Evolutionary conservation across 202 grass and related monocot genomes (phyloP).

Genomic region (Digitaria exilis): DNA sequence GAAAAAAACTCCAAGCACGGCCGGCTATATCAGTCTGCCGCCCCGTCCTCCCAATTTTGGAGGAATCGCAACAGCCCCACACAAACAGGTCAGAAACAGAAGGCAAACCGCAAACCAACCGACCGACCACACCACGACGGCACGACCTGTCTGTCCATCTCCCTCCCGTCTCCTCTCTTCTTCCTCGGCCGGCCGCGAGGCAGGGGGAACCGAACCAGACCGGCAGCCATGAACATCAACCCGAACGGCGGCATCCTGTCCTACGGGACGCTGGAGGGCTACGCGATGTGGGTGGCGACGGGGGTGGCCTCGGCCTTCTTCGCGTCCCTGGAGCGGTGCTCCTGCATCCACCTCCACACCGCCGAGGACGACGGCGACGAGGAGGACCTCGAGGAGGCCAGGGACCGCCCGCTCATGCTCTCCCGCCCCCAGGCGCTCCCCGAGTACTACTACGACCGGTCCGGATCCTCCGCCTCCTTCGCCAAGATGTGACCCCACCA

Average conservation of each 20-base stretch:
- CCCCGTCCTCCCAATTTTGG: constrained; percentile 1
- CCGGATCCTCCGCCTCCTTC: constrained; percentile 50
- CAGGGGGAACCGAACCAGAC: background rate
- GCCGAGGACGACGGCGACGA: constrained; percentile 77
- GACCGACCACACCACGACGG: background rate
- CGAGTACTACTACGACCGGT: constrained; percentile 52
- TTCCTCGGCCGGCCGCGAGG: background rate
- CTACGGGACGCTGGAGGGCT: constrained; percentile 57
- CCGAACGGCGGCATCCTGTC: constrained; percentile 45
- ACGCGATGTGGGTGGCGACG: constrained; percentile 69
- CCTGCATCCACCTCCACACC: constrained; percentile 92
- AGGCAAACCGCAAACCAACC: background rate
- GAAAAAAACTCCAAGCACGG: no score
- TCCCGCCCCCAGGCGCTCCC: constrained; percentile 52
- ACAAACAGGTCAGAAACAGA: background rate
- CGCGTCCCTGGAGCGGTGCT: constrained; percentile 78
- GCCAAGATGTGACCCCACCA: constrained; percentile 49
- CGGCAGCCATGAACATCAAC: constrained; percentile 37
- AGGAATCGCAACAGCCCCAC: background rate
- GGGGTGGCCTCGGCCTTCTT: constrained; percentile 85
- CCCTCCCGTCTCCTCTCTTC: background rate
- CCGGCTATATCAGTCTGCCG: background rate
- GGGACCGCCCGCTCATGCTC: constrained; percentile 77
- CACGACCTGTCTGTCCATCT: no score
- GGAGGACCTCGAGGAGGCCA: constrained; percentile 66